A percentile compares a stretch with the other conserved stretches of the same genome.
Evolutionary conservation across 2,329 filamentous ascomycete genomes (phyloP).

Genomic region (Chaetomium sp.): DNA sequence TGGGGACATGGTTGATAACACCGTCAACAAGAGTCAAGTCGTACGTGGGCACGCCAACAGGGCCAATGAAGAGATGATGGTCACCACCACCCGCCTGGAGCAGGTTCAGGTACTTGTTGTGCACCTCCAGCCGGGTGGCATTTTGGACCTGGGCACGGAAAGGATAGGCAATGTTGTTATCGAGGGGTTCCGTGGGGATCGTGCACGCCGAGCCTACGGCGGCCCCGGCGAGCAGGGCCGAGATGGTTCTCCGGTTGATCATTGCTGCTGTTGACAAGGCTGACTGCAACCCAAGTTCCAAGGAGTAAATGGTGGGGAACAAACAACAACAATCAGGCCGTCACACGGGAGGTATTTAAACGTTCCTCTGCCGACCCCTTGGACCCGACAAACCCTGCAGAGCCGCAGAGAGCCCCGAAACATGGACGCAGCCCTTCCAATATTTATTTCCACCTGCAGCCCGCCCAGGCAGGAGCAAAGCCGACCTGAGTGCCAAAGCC

Average conservation of each 20-base stretch:
- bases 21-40: constrained; percentile 38
- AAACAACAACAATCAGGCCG: neutral
- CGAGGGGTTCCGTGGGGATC: constrained; percentile 37
- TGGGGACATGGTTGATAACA: constrained; percentile 31
- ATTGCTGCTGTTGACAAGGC: constrained; percentile 12
- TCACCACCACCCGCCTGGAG: constrained; percentile 44
- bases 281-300: neutral
- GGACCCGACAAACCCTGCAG: neutral
- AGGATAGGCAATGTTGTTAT: constrained; percentile 40
- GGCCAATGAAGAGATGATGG: constrained; percentile 45
- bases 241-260: constrained; percentile 24
- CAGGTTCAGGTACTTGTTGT: constrained; percentile 45
- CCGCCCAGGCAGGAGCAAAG: constrained; percentile 8
- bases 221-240: constrained; percentile 31
- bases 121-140: constrained; percentile 40
- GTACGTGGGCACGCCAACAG: constrained; percentile 36
- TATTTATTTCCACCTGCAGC: constrained; percentile 13
- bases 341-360: neutral
- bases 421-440: constrained; percentile 17
- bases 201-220: constrained; percentile 39
- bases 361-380: neutral
- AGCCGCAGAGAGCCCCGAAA: constrained; percentile 1
- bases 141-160: constrained; percentile 47
- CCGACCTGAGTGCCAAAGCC: constrained; percentile 3
- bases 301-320: neutral